Percentiles rank a stretch among this genome's conserved stretches.
These are phyloP conservation scores for Debaryomyces castellii DNA, from an alignment of 805 yeast species.

Conservation along the genomic window DNA sequence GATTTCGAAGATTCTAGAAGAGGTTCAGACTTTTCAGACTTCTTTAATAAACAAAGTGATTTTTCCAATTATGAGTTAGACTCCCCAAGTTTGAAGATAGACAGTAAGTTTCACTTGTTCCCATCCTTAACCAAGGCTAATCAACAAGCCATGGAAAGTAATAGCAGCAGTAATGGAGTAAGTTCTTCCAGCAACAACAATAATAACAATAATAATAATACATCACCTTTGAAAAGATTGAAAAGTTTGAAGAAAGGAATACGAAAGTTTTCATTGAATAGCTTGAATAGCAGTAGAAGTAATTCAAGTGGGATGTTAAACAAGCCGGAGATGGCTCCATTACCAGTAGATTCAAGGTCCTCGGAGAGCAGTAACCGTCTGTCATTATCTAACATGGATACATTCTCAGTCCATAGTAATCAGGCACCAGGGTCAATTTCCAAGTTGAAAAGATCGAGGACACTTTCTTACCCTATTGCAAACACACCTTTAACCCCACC, in stretches of 20 bases:
- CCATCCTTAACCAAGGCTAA: slow-evolving; percentile 5
- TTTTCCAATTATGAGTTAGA: slow-evolving; percentile 13
- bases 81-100: slow-evolving; percentile 14
- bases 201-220: slow-evolving; percentile 3
- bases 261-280: slow-evolving; percentile 18
- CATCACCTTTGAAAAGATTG: slow-evolving; percentile 35
- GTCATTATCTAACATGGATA: slow-evolving; percentile 2
- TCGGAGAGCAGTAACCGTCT: slow-evolving; percentile 1
- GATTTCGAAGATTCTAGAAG: slow-evolving; percentile 4
- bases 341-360: slow-evolving; percentile 7
- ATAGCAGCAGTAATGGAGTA: background rate
- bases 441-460: slow-evolving; percentile 15
- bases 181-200: background rate
- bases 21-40: slow-evolving; percentile 9
- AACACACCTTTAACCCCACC: slow-evolving; percentile 21
- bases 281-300: slow-evolving; percentile 7
- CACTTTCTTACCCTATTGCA: slow-evolving; percentile 13
- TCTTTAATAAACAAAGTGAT: slow-evolving; percentile 3
- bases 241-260: slow-evolving; percentile 39
- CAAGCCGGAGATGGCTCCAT: slow-evolving; percentile 13
- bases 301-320: background rate
- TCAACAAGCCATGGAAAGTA: background rate
- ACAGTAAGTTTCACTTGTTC: slow-evolving; percentile 9
- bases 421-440: background rate
- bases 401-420: background rate